These are phyloP conservation scores for Geotrichum citri-aurantii DNA, from an alignment of 1,139 yeast species.

Conservation along the genomic window DNA sequence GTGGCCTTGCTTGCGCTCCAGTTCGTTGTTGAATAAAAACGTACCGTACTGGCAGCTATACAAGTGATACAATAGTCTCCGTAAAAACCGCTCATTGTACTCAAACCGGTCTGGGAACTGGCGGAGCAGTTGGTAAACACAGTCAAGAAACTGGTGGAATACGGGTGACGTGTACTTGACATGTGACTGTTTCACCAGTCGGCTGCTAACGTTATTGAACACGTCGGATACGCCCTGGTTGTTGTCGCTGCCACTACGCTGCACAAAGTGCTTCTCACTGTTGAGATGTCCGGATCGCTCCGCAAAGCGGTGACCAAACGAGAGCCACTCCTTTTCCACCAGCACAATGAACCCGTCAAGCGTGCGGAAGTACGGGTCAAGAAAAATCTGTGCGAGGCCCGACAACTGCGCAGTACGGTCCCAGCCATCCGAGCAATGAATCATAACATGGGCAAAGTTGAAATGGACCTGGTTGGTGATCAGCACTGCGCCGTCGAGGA, in stretches of 20 bases:
- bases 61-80: slow-evolving; percentile 77
- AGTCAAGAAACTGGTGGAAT: slow-evolving; percentile 88
- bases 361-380: slow-evolving; percentile 88
- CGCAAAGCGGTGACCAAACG: slow-evolving; percentile 87
- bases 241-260: slow-evolving; percentile 24
- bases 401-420: slow-evolving; percentile 90
- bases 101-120: slow-evolving; percentile 75
- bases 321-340: slow-evolving; percentile 90
- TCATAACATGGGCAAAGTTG: slow-evolving; percentile 72
- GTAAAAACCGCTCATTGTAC: slow-evolving; percentile 79
- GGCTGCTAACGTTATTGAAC: slow-evolving; percentile 34
- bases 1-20: slow-evolving; percentile 46
- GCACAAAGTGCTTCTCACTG: slow-evolving; percentile 23
- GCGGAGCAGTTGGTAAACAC: slow-evolving; percentile 69
- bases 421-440: slow-evolving; percentile 99
- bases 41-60: slow-evolving; percentile 96
- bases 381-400: slow-evolving; percentile 75
- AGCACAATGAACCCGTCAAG: slow-evolving; percentile 78
- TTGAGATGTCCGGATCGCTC: slow-evolving; percentile 74
- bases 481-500: slow-evolving; percentile 71
- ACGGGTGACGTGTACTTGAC: slow-evolving; percentile 72
- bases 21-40: slow-evolving; percentile 70
- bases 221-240: slow-evolving; percentile 38
- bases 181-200: slow-evolving; percentile 33
- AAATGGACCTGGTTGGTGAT: slow-evolving; percentile 74